These are phyloP conservation scores for Populus alba DNA, from an alignment of 345 rosid genomes.

Conservation along the genomic window DNA sequence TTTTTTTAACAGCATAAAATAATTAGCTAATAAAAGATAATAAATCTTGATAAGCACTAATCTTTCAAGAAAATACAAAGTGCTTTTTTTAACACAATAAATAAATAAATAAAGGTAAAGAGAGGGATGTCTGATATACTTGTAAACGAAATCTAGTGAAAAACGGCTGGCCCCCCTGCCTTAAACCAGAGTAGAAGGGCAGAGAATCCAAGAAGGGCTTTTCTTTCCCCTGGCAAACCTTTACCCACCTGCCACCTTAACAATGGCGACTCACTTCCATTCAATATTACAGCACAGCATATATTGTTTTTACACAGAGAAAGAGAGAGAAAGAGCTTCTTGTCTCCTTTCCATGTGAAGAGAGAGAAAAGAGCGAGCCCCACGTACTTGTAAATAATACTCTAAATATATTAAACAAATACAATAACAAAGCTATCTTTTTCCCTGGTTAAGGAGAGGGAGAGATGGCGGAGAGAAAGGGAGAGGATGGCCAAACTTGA, in stretches of 20 bases:
- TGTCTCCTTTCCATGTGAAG: conserved; percentile 24
- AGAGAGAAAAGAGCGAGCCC: conserved; percentile 1
- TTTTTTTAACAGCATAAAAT: too few relatives aligned
- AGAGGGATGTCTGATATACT: not conserved
- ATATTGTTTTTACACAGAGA: not conserved
- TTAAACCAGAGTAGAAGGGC: not conserved
- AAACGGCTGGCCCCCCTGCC: conserved; percentile 2
- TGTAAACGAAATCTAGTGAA: not conserved
- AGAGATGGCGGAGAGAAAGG: conserved; percentile 14
- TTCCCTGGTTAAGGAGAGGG: not conserved
- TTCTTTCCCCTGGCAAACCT: not conserved
- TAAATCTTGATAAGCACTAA: too few relatives aligned
- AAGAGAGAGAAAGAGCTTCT: not conserved
- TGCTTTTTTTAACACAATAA: too few relatives aligned
- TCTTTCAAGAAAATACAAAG: too few relatives aligned
- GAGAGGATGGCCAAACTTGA: not conserved
- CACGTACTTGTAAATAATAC: not conserved
- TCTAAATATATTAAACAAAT: not conserved
- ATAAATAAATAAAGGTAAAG: not conserved
- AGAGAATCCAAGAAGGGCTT: conserved; percentile 3
- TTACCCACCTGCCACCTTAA: not conserved
- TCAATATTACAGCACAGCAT: not conserved
- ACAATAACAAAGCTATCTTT: not conserved
- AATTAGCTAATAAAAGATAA: too few relatives aligned
- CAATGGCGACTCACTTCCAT: conserved; percentile 9